Base-by-base conservation (phyloP, 495 filamentous ascomycete species). In the Zalerion maritima region DNA sequence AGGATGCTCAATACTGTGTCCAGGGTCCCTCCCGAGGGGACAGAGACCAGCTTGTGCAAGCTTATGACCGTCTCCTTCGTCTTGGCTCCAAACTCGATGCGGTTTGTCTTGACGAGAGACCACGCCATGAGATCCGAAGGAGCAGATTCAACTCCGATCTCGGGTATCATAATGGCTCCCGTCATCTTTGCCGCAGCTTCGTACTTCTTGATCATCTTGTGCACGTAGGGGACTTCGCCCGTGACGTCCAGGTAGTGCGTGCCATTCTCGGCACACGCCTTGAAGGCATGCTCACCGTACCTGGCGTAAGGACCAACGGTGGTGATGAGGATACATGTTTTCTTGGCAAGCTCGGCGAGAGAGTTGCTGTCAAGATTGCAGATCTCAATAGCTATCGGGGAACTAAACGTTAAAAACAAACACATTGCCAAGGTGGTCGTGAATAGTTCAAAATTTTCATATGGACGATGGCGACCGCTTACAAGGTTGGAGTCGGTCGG, bases 221-320 rank as follows among this genome's bases (percentile, higher is more conserved):
- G 57, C 15, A 85, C 67, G 71, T 79, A 97, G 5, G 81, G 78
- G 5, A 71, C 69, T 47, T 97, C 89, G 21, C 86, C 86, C 8
- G 87, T 94, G 18, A 71, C 71, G 57, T 94, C 87, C 24, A 96
- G 58, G 48, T 94, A 94, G 49, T 94, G 85, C 8, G 87, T 94
- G 14, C 87, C 86, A 36, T 73, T 73, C 27, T 71, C 65, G 18
- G 81, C 83, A 49, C 87, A 96, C n/a, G 86, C 85, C 40, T 79
- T 75, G 31, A 96, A 72, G 12, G 85, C 82, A 23, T 69, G 67
- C 25, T 78, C 75, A 23, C 87, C 85, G 42, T 91, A 77, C 18
- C 69, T 43, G 43, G 71, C 56, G 51, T 86, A 96, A 0, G 87
- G 87, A 0, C 87, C 87, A 18, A 94, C 71, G 24, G 80, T 83